Base-by-base conservation (phyloP, 208 protist genomes). In the Trypanosoma scelopori region DNA sequence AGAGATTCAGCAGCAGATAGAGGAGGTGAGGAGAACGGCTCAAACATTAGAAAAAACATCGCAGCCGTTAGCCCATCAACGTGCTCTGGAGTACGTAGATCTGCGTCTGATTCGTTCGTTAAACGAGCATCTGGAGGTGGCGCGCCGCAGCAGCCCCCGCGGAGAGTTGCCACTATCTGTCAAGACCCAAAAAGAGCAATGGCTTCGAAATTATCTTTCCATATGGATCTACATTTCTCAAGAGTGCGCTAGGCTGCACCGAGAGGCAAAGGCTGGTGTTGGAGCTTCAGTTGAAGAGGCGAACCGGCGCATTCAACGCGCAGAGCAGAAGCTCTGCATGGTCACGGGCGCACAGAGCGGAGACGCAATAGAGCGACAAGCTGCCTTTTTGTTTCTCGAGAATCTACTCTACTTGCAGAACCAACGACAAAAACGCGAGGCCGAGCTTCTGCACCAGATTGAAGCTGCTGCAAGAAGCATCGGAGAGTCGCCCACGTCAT, bases 191-290 rank as follows among this genome's bases (percentile, higher is more conserved):
- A 65, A 55, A n/a, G 30, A 53, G 28, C 47, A 55, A 55, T 71
- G 65, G 65, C 39, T 71, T 2, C 23, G n/a, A n/a, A 58, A 71
- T 32, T 58, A 50, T 42, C 43, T 55, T 52, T 13, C 4, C 27
- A 43, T 64, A 47, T 71, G 65, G 65, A 43, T 18, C 18, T 0
- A 15, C 15, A 71, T 65, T 45, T 52, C 16, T 28, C 43, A 65
- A 25, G 18, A 55, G 5, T 65, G 59, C 18, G 22, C 7, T 20
- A 20, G 47, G 35, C 18, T 65, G 32, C 45, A 43, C 25, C 27
- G 42, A 23, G 30, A 42, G 28, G 47, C 47, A 20, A 65, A 65
- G 55, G 5, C 15, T 41, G 32, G 5, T 46, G 15, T 28, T 30
- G 47, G 11, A 46, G 32, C 6, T 55, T 5, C 5, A 6, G 5